These are phyloP conservation scores for Clarireedia hainanense DNA, from an alignment of 2,329 filamentous ascomycete species.

Conservation along the genomic window DNA sequence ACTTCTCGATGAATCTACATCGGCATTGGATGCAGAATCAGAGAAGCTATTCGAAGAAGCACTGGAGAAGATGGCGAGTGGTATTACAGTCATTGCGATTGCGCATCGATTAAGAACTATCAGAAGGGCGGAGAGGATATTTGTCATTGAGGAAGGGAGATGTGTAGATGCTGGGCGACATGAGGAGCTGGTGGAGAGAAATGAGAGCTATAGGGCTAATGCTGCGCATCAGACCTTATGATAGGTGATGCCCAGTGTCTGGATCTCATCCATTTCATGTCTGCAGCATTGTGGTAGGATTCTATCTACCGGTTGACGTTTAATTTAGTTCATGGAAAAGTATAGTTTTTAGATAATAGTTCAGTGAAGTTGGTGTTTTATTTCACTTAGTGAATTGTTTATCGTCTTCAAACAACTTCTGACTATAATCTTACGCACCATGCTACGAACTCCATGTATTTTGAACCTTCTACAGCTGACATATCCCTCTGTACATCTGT, in stretches of 20 bases:
- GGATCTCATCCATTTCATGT: no score
- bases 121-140: conserved; percentile 48
- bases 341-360: no score
- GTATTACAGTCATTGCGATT: conserved; percentile 50
- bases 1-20: conserved; percentile 76
- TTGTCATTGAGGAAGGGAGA: conserved; percentile 46
- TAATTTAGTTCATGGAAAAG: no score
- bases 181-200: conserved; percentile 44
- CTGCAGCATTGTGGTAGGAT: no score
- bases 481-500: no score
- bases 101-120: conserved; percentile 51
- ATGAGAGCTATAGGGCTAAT: conserved; percentile 42
- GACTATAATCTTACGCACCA: no score
- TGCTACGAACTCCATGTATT: no score
- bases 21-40: conserved; percentile 64
- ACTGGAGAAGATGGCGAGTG: conserved; percentile 47
- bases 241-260: not conserved
- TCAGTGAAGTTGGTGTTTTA: no score
- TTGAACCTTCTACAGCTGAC: no score
- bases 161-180: conserved; percentile 46
- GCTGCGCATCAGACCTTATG: conserved; percentile 23
- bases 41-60: conserved; percentile 60
- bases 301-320: no score
- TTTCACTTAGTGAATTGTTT: no score
- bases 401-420: no score